Conservation (phyloP, 2,329 filamentous ascomycete genomes). For the Leptosphaerulina australis region DNA sequence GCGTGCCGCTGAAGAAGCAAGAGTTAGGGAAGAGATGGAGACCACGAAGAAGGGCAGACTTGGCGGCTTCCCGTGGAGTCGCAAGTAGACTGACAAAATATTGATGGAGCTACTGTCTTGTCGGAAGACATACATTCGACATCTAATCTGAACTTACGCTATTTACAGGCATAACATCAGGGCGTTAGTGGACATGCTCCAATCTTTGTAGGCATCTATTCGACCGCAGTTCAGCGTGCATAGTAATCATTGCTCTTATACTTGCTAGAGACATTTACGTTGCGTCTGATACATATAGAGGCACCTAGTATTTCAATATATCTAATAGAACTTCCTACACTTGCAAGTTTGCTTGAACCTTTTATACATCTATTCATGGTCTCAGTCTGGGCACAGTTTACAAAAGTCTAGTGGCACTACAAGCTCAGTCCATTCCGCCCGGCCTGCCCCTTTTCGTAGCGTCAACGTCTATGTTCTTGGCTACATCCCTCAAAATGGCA, state of each 20-base stretch:
- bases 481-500: constrained; percentile 14
- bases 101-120: neutral
- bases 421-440: neutral
- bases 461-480: constrained; percentile 2
- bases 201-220: constrained; percentile 1
- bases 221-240: constrained; percentile 23
- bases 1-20: constrained; percentile 33
- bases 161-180: constrained; percentile 5
- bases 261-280: neutral
- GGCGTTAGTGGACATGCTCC: constrained; percentile 6
- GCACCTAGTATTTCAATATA: neutral
- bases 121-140: neutral
- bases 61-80: constrained; percentile 27
- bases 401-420: constrained; percentile 3
- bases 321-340: constrained; percentile 4
- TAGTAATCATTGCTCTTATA: constrained; percentile 7
- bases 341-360: neutral
- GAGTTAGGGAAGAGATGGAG: constrained; percentile 29
- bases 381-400: neutral
- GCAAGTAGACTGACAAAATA: constrained; percentile 1
- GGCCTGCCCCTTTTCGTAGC: constrained; percentile 15
- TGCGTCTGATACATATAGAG: neutral
- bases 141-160: neutral
- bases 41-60: constrained; percentile 27
- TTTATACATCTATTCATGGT: neutral